A percentile compares a stretch with the other conserved stretches of the same genome.
Evolutionary conservation across 768 basidiomycete genomes (phyloP).

Genomic region (Gloeopeniophorella convolvens): DNA sequence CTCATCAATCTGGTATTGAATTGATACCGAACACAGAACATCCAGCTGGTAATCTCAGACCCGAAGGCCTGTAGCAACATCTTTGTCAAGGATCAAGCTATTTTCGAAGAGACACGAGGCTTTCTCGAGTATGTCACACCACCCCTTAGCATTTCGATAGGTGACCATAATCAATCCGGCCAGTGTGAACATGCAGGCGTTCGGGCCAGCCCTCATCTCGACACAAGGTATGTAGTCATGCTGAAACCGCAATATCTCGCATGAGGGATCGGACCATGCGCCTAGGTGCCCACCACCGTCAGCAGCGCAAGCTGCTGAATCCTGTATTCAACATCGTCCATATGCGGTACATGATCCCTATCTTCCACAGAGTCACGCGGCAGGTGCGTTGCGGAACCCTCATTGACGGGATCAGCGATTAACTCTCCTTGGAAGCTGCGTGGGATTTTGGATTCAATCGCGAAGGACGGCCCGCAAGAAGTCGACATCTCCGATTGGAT

Average conservation of each 20-base stretch:
- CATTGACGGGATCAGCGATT: slow-evolving; percentile 34
- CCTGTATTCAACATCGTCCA: slow-evolving; percentile 15
- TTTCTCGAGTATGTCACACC: slow-evolving; percentile 13
- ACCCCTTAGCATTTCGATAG: neutral
- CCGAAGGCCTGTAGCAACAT: no score
- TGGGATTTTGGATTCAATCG: slow-evolving; percentile 10
- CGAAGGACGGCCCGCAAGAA: slow-evolving; percentile 34
- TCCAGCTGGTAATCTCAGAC: slow-evolving; percentile 14
- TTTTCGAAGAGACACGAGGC: slow-evolving; percentile 6
- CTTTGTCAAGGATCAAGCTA: no score
- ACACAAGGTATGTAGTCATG: neutral
- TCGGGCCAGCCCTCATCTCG: slow-evolving; percentile 14
- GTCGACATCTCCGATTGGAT: slow-evolving; percentile 12
- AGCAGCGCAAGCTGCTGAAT: no score
- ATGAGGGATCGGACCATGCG: no score
- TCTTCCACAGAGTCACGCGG: slow-evolving; percentile 16
- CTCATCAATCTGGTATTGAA: no score
- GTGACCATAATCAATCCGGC: neutral
- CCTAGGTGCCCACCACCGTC: slow-evolving; percentile 21
- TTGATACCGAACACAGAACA: neutral
- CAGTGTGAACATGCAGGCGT: neutral
- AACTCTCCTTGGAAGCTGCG: slow-evolving; percentile 33
- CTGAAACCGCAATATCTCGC: neutral
- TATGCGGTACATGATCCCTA: slow-evolving; percentile 20
- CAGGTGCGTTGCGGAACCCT: neutral